Base-by-base conservation (phyloP, 179 eudicot genomes). In the Silene noctiflora region DNA sequence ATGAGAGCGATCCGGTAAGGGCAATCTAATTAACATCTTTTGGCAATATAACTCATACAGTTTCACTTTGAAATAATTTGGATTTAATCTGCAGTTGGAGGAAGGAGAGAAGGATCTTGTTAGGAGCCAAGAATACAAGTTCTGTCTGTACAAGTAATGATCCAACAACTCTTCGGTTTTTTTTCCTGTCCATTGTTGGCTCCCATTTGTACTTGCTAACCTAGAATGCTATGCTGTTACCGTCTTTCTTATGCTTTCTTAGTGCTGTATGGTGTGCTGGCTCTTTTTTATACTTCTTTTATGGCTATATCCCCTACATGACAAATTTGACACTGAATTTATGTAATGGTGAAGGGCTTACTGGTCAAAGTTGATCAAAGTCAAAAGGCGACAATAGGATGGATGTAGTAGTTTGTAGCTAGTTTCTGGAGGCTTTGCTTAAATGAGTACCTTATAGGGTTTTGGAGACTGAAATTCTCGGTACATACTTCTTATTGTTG, bases 1-100 rank as follows among this genome's bases (percentile, higher is more conserved):
- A 93, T 75, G 93, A 87, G 82, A 86, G 97, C 66, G 98, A 93
- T 81, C 98, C 97, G 82, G 98, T 93, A 44, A 75, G 90, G 4
- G 19, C 0, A 65, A 25, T 51, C 19, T 72, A 22, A 14, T 75
- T 46, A 14, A 25, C 29, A 46, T 55, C 22, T 66, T 65, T 56
- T 14, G 20, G 20, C 16, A 65, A 70, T 59, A 16, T 22, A 64
- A 27, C 14, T 20, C 67, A 11, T 31, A 56, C 21, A 17, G 4
- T 71, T 19, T 64, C 67, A 56, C 21, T 33, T 19, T 64, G 6
- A 12, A 46, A n/a, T 14, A 16, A 13, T 53, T n/a, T 33, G 61
- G 24, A 4, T 74, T 16, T 6, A 1, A 17, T 71, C 82, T 76
- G 77, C 80, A 91, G 97, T 79, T 91, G 83, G 97, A 91, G 83